phyloP scores from a whole-genome alignment of 345 rosid genomes.

The Salix arbutifolia region DNA sequence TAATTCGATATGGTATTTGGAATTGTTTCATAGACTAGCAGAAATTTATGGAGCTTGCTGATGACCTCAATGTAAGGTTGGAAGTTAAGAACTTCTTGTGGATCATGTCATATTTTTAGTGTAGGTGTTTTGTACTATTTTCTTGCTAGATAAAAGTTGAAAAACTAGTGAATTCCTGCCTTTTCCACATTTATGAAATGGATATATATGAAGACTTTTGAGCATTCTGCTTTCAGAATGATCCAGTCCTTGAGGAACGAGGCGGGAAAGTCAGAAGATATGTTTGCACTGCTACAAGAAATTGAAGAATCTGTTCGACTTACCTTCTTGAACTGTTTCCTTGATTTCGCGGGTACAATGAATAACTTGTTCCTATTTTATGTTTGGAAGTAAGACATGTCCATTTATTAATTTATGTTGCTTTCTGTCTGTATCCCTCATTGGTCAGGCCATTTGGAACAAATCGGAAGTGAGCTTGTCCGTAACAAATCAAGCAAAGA shows the following conservation, averaged over 20 bases:
- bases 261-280: constrained; percentile 73
- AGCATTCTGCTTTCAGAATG: constrained; percentile 48
- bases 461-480: constrained; percentile 50
- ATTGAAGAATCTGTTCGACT: constrained; percentile 85
- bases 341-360: constrained; percentile 88
- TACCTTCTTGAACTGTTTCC: constrained; percentile 86
- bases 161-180: not conserved
- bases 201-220: not conserved
- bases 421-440: constrained; percentile 11
- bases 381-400: constrained; percentile 1
- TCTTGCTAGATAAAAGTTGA: not conserved
- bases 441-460: constrained; percentile 56
- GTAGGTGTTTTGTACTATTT: not conserved
- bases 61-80: not conserved
- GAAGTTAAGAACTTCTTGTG: not conserved
- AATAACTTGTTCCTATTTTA: constrained; percentile 3
- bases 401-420: constrained; percentile 6
- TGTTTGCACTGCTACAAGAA: constrained; percentile 73
- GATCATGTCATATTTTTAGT: not conserved
- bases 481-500: constrained; percentile 51
- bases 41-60: not conserved
- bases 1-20: not conserved
- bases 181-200: not conserved
- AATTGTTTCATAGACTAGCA: not conserved
- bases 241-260: constrained; percentile 71